Base-by-base conservation (phyloP, 2,329 filamentous ascomycete species). In the Lachnellula suecica region DNA sequence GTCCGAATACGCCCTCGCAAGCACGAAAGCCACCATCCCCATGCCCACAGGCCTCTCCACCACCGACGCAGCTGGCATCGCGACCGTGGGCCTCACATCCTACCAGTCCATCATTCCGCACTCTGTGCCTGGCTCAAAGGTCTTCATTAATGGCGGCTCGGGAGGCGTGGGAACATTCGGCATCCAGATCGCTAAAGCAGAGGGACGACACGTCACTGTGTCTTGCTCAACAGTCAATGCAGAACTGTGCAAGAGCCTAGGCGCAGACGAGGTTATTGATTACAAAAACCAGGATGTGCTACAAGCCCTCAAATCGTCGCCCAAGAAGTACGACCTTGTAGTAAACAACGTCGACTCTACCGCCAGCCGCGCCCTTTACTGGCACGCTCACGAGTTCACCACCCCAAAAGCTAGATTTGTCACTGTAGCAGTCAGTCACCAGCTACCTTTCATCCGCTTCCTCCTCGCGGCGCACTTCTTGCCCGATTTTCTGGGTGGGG, bases 131-230 rank as follows among this genome's bases (percentile, higher is more conserved):
- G 81, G 81, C 19, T 74, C 79, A 44, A 77, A 74, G 58, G 73
- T 87, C 5, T 81, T 87, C 59, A 77, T 87, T 65, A 87, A 87
- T 57, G 84, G 82, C n/a, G 83, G 83, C 1, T 81, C 76, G 7
- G 84, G 84, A 5, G 84, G 84, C 0, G 78, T 75, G 1, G 85
- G 85, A 0, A 74, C 76, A 0, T 85, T 77, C 51, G 77, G 73
- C 1, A 81, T 87, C 50, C 84, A 88, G 62, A 77, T 87, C 42
- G 84, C 83, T 6, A 86, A 85, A 64, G 70, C 72, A 0, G 60
- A 82, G 2, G 83, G 82, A 0, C 83, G 79, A 54, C 70, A 78
- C 51, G 83, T 88, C 25, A 81, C 78, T 2, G 72, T 74, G 2
- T 77, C 75, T 3, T 88, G 84, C 62, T 86, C 82, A 4, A 73